Evolutionary conservation across 2,329 filamentous ascomycete genomes (phyloP).

Genomic region (Colletotrichum sp.): DNA sequence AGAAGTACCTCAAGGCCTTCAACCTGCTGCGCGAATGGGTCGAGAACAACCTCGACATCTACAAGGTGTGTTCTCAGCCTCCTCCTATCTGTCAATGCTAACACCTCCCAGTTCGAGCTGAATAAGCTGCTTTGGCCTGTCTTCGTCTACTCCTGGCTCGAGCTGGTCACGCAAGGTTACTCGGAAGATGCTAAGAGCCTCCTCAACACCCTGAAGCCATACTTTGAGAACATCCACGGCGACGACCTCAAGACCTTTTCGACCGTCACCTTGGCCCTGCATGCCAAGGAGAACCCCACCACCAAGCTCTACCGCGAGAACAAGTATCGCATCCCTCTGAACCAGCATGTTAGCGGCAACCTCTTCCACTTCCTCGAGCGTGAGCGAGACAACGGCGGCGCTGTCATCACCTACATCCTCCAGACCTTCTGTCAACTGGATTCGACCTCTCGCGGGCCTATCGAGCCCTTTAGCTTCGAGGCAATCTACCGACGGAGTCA

Average conservation of each 20-base stretch:
- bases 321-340: constrained; percentile 91
- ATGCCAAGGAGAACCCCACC: constrained; percentile 77
- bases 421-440: constrained; percentile 64
- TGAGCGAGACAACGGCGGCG: constrained; percentile 82
- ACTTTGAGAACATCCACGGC: constrained; percentile 79
- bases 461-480: constrained; percentile 69
- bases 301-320: constrained; percentile 83
- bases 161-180: constrained; percentile 76
- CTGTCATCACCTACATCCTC: constrained; percentile 78
- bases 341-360: constrained; percentile 80
- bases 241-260: constrained; percentile 82
- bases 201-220: constrained; percentile 67
- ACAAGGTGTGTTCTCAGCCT: constrained; percentile 67
- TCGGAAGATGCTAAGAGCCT: constrained; percentile 76
- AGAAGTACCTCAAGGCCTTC: constrained; percentile 80
- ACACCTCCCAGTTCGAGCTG: constrained; percentile 73
- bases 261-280: constrained; percentile 76
- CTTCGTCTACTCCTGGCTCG: constrained; percentile 91
- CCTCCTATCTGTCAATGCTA: constrained; percentile 18
- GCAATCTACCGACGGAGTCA: constrained; percentile 62
- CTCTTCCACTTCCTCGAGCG: constrained; percentile 88
- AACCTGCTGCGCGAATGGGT: constrained; percentile 81
- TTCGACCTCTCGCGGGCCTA: constrained; percentile 64
- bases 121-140: constrained; percentile 89
- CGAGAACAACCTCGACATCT: constrained; percentile 90